Conservation (phyloP, 371 early-diverging fungal genomes). For the Capniomyces stellatus region DNA sequence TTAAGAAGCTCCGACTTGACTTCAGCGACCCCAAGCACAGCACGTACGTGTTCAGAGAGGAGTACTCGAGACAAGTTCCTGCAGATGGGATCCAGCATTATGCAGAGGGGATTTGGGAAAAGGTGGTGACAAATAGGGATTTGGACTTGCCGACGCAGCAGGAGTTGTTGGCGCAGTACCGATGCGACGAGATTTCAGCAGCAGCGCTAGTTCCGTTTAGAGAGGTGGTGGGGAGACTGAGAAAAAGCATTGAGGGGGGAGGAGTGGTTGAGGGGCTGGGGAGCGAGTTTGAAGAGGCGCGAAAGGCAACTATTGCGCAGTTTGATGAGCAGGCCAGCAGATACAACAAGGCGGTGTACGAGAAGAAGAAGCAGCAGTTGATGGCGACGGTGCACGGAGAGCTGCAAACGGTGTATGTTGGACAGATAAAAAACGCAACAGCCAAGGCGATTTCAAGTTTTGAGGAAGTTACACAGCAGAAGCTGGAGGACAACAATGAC, state of each 20-base stretch:
- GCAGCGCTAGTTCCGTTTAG: slow-evolving; percentile 49
- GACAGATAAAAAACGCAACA: slow-evolving; percentile 71
- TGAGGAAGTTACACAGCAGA: slow-evolving; percentile 26
- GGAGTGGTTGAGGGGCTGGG: slow-evolving; percentile 63
- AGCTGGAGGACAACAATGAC: slow-evolving; percentile 11
- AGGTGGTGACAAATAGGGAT: slow-evolving; percentile 82
- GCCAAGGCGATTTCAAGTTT: slow-evolving; percentile 48
- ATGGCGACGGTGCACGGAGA: slow-evolving; percentile 50
- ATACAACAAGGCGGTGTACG: slow-evolving; percentile 77
- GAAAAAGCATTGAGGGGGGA: slow-evolving; percentile 47
- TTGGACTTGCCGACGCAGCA: slow-evolving; percentile 95
- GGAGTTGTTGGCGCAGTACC: slow-evolving; percentile 89
- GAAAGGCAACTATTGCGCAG: slow-evolving; percentile 35
- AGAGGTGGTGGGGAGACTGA: slow-evolving; percentile 37
- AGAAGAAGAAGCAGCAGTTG: slow-evolving; percentile 67
- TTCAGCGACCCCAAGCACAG: slow-evolving; percentile 48
- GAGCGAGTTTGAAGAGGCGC: slow-evolving; percentile 34
- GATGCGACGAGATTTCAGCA: slow-evolving; percentile 93
- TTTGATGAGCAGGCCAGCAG: slow-evolving; percentile 84
- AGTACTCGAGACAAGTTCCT: slow-evolving; percentile 82
- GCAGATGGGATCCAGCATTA: slow-evolving; percentile 87
- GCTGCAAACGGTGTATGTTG: slow-evolving; percentile 57
- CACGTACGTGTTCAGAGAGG: slow-evolving; percentile 67
- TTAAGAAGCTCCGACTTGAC: slow-evolving; percentile 46
- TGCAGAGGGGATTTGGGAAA: slow-evolving; percentile 80